Evolutionary conservation across 345 rosid species (phyloP).

Genomic region (Murraya koenigii): DNA sequence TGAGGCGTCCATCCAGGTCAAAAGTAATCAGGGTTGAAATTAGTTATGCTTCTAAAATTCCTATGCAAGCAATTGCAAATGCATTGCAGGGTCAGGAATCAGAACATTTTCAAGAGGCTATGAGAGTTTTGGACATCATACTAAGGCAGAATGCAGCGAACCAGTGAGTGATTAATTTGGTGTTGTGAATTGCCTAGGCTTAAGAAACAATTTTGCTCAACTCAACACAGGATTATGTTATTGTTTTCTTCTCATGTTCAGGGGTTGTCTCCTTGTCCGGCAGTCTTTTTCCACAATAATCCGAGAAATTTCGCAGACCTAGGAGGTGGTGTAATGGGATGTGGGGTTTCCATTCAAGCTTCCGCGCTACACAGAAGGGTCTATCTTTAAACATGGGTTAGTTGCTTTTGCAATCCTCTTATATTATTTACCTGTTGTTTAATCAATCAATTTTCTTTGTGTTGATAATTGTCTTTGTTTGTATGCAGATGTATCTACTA

Average conservation of each 20-base stretch:
- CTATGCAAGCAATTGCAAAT: slow-evolving; percentile 20
- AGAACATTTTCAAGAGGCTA: slow-evolving; percentile 24
- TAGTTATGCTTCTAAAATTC: slow-evolving; percentile 30
- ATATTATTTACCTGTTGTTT: neutral
- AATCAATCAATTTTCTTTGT: neutral
- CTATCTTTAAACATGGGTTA: slow-evolving; percentile 28
- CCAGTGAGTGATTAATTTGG: slow-evolving; percentile 6
- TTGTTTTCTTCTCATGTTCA: neutral
- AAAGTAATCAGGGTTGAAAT: slow-evolving; percentile 22
- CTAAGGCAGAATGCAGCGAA: slow-evolving; percentile 24
- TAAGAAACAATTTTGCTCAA: neutral
- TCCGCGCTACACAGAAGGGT: slow-evolving; percentile 27
- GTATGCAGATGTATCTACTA: slow-evolving; percentile 28
- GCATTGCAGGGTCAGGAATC: slow-evolving; percentile 22
- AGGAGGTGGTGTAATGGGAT: slow-evolving; percentile 25
- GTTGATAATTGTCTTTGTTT: neutral
- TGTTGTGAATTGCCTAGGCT: neutral
- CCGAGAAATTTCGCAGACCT: slow-evolving; percentile 15
- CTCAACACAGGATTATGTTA: neutral
- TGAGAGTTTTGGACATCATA: slow-evolving; percentile 25
- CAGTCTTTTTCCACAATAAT: slow-evolving; percentile 33
- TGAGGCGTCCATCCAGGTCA: slow-evolving; percentile 1
- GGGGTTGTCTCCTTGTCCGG: slow-evolving; percentile 35
- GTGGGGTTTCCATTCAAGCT: slow-evolving; percentile 33
- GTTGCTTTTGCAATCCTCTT: neutral